Conservation (phyloP, 805 yeast genomes). For the Hemisphaericaspora nanyangensis region DNA sequence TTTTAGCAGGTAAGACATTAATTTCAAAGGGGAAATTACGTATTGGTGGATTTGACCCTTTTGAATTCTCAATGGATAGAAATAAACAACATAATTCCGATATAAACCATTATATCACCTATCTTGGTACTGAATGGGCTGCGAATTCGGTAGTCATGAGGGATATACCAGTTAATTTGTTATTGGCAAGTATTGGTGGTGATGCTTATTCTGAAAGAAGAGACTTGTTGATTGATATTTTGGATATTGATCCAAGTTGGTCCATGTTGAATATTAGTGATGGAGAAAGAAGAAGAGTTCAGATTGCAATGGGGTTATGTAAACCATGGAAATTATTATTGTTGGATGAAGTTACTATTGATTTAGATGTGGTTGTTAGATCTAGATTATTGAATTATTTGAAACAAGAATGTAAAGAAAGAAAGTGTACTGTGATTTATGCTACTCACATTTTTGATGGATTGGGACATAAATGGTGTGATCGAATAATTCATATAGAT, state of each 20-base stretch:
- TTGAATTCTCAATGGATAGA: constrained; percentile 52
- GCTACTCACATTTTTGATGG: constrained; percentile 98
- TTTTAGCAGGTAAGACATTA: constrained; percentile 88
- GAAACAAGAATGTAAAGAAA: constrained; percentile 61
- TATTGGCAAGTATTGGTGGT: constrained; percentile 78
- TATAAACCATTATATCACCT: constrained; percentile 56
- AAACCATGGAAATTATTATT: constrained; percentile 85
- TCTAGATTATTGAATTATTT: constrained; percentile 68
- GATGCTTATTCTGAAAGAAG: constrained; percentile 65
- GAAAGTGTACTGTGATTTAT: constrained; percentile 78
- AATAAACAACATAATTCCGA: constrained; percentile 40
- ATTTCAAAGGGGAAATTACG: constrained; percentile 66
- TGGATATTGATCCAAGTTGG: constrained; percentile 89
- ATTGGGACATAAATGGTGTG: constrained; percentile 78
- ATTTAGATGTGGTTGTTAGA: constrained; percentile 89
- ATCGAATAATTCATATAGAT: constrained; percentile 72
- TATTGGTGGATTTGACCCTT: constrained; percentile 88
- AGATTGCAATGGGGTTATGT: constrained; percentile 86
- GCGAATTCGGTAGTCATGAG: constrained; percentile 83
- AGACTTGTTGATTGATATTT: constrained; percentile 65
- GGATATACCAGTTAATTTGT: constrained; percentile 81
- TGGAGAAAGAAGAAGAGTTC: constrained; percentile 94
- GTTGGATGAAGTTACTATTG: constrained; percentile 97
- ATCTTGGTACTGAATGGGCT: constrained; percentile 98
- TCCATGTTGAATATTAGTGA: constrained; percentile 89